These are phyloP conservation scores for Saccharomyces pastorianus DNA, from an alignment of 1,139 yeast species.

Conservation along the genomic window DNA sequence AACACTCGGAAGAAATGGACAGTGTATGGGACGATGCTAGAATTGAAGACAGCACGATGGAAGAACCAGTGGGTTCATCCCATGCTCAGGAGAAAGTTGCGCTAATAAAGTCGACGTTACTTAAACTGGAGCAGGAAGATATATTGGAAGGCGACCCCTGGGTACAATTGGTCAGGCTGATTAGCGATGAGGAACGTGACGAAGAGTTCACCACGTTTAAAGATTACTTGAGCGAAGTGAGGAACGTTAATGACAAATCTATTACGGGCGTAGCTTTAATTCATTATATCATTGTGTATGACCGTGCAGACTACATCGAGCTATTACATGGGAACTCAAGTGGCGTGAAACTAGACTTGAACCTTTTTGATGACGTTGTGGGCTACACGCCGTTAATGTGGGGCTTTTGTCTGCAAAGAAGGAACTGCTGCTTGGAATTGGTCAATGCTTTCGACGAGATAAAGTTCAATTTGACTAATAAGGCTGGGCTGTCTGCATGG, in stretches of 20 bases:
- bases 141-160: conserved; percentile 12
- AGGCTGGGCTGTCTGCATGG: conserved; percentile 33
- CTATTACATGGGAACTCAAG: conserved; percentile 30
- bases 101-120: neutral
- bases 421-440: conserved; percentile 33
- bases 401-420: conserved; percentile 37
- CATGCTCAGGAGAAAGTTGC: neutral
- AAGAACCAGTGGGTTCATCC: neutral
- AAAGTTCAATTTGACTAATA: conserved; percentile 26
- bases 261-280: conserved; percentile 25
- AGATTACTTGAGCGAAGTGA: conserved; percentile 9
- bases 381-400: conserved; percentile 44
- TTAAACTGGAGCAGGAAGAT: neutral
- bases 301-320: conserved; percentile 33
- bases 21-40: neutral
- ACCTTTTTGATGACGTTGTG: conserved; percentile 33
- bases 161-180: conserved; percentile 18
- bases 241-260: conserved; percentile 17
- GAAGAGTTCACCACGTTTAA: conserved; percentile 19
- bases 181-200: conserved; percentile 15
- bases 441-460: conserved; percentile 37
- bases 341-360: conserved; percentile 27
- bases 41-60: neutral
- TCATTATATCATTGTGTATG: conserved; percentile 23
- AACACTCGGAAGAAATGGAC: neutral